Conservation (phyloP, 192 early-diverging fungal species). For the Coemansia umbellata region DNA sequence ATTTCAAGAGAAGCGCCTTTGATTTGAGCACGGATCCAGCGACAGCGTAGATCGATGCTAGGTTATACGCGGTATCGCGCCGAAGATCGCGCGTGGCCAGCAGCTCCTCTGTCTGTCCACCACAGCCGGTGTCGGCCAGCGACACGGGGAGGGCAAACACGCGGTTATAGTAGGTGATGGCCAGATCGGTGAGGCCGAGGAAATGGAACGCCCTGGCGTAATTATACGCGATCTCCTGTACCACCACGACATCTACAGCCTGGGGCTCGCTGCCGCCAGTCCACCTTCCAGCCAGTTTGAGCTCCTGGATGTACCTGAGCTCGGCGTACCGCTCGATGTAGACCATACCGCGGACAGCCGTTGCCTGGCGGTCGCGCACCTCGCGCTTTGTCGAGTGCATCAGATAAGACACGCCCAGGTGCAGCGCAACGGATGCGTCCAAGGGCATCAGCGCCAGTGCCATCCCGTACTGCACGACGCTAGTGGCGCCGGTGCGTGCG, state of each 20-base stretch:
- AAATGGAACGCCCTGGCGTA: conserved; percentile 86
- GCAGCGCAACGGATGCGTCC: conserved; percentile 32
- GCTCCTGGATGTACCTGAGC: conserved; percentile 24
- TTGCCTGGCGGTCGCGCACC: not conserved
- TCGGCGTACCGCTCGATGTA: conserved; percentile 46
- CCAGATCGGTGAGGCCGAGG: conserved; percentile 76
- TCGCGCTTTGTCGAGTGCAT: not conserved
- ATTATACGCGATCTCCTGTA: conserved; percentile 73
- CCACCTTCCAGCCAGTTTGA: conserved; percentile 8
- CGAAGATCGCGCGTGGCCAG: conserved; percentile 46
- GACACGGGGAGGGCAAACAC: conserved; percentile 62
- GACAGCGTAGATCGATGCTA: conserved; percentile 72
- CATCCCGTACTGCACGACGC: conserved; percentile 36
- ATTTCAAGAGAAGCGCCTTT: conserved; percentile 63
- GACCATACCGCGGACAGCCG: conserved; percentile 24
- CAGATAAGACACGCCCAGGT: conserved; percentile 33
- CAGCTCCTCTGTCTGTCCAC: not conserved
- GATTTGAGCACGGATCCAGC: conserved; percentile 73
- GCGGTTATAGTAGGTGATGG: conserved; percentile 79
- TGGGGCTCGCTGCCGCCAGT: not conserved
- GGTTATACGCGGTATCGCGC: conserved; percentile 88
- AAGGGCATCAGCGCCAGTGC: conserved; percentile 25
- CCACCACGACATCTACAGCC: conserved; percentile 20
- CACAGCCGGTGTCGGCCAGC: conserved; percentile 5
- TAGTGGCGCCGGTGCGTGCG: conserved; percentile 5